Conservation (phyloP, 129 eudicot species). For the Deinandra increscens region DNA sequence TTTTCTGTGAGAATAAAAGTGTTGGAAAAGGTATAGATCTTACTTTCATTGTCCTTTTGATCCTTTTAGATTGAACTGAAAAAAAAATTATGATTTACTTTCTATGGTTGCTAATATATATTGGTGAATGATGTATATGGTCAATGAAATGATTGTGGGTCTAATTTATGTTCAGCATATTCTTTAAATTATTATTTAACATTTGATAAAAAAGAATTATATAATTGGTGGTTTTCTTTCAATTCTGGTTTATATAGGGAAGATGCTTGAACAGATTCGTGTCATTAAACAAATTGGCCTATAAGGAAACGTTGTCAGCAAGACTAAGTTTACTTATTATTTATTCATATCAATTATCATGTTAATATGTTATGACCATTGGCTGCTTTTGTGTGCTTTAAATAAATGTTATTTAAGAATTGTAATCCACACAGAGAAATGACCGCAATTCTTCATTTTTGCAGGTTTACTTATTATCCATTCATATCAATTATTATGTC, state of each 20-base stretch:
- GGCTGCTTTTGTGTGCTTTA: background rate
- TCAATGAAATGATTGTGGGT: background rate
- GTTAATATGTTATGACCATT: slow-evolving; percentile 1
- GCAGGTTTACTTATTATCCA: slow-evolving; percentile 94
- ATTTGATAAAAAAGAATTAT: too few species aligned
- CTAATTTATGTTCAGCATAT: background rate
- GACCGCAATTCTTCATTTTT: slow-evolving; percentile 9
- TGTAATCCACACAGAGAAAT: background rate
- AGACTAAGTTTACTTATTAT: slow-evolving; percentile 39
- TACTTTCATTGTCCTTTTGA: background rate
- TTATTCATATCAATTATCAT: background rate
- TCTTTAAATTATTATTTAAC: too few species aligned
- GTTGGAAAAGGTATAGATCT: slow-evolving; percentile 52
- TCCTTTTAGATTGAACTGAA: background rate
- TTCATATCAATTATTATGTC: too few species aligned
- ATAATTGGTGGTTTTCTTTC: too few species aligned
- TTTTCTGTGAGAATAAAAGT: slow-evolving; percentile 63
- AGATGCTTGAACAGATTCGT: slow-evolving; percentile 98
- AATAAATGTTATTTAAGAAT: background rate
- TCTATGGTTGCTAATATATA: background rate
- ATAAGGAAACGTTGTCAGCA: slow-evolving; percentile 94
- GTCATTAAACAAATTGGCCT: slow-evolving; percentile 96
- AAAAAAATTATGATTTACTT: background rate
- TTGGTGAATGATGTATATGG: background rate
- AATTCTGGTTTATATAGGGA: slow-evolving; percentile 69